phyloP scores from a whole-genome alignment of 1,139 yeast genomes.

The Blastobotrys petasosporus region DNA sequence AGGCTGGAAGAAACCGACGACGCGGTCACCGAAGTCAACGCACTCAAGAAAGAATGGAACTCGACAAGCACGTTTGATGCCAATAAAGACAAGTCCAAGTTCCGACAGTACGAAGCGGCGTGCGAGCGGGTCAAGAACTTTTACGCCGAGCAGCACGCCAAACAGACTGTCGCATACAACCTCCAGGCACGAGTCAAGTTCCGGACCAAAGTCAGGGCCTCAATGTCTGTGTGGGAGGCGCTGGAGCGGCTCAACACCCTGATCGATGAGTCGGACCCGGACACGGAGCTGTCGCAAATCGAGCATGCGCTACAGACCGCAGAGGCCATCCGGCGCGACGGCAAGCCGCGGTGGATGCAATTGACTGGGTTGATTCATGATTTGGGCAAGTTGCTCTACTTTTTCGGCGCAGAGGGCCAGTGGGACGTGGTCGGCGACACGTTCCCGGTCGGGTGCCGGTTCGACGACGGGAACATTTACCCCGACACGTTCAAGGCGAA shows the following conservation, averaged over 20 bases:
- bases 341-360: conserved; percentile 72
- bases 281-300: conserved; percentile 66
- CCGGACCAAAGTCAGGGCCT: conserved; percentile 57
- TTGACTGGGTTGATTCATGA: conserved; percentile 68
- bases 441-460: conserved; percentile 68
- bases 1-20: conserved; percentile 24
- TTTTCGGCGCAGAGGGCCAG: conserved; percentile 66
- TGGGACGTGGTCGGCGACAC: conserved; percentile 86
- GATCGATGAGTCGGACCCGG: conserved; percentile 69
- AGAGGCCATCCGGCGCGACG: conserved; percentile 62
- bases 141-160: conserved; percentile 62
- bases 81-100: conserved; percentile 34
- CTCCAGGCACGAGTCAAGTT: conserved; percentile 66
- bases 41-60: conserved; percentile 28
- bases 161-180: conserved; percentile 68
- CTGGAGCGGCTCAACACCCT: conserved; percentile 54
- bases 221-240: conserved; percentile 71
- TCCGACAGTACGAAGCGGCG: conserved; percentile 64
- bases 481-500: conserved; percentile 53
- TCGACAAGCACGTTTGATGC: conserved; percentile 19
- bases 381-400: conserved; percentile 61
- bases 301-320: conserved; percentile 76
- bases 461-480: conserved; percentile 54
- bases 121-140: conserved; percentile 63
- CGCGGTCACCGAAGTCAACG: conserved; percentile 36